A percentile compares a stretch with the other conserved stretches of the same genome.
Evolutionary conservation across 768 basidiomycete species (phyloP).

Genomic region (Mycena olivaceomarginata): DNA sequence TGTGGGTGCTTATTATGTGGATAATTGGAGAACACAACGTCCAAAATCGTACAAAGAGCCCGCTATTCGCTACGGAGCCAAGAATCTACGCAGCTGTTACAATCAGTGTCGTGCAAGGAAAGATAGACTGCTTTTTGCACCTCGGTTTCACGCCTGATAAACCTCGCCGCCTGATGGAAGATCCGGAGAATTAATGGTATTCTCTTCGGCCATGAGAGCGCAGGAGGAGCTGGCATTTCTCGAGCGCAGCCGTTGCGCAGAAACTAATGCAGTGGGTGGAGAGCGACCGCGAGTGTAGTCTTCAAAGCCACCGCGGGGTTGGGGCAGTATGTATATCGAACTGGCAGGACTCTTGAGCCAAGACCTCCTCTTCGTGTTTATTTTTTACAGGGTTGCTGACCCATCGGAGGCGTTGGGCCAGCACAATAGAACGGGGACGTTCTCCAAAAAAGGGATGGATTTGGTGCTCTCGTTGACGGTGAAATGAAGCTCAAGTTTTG

Average conservation of each 20-base stretch:
- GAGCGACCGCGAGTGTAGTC: slow-evolving; percentile 22
- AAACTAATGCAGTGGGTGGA: slow-evolving; percentile 5
- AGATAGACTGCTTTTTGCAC: too few species aligned
- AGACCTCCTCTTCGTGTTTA: slow-evolving; percentile 20
- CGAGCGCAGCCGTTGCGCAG: slow-evolving; percentile 21
- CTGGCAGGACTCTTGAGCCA: slow-evolving; percentile 22
- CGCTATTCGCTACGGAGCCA: too few species aligned
- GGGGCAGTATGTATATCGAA: slow-evolving; percentile 18
- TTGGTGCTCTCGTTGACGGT: background rate
- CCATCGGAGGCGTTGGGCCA: slow-evolving; percentile 32
- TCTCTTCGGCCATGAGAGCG: slow-evolving; percentile 17
- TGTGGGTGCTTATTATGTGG: too few species aligned
- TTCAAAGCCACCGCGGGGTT: slow-evolving; percentile 20
- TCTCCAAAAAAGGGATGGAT: slow-evolving; percentile 9
- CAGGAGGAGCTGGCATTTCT: slow-evolving; percentile 25
- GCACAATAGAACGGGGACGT: slow-evolving; percentile 15
- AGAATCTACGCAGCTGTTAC: background rate
- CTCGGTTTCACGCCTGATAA: background rate
- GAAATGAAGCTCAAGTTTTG: slow-evolving; percentile 30
- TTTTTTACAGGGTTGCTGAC: slow-evolving; percentile 23
- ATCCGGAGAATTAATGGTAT: background rate
- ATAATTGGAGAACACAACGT: too few species aligned
- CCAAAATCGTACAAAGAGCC: too few species aligned
- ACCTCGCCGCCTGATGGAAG: background rate
- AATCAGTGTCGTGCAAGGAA: too few species aligned